Conservation (phyloP, 768 basidiomycete species). For the Nidularia sp. region DNA sequence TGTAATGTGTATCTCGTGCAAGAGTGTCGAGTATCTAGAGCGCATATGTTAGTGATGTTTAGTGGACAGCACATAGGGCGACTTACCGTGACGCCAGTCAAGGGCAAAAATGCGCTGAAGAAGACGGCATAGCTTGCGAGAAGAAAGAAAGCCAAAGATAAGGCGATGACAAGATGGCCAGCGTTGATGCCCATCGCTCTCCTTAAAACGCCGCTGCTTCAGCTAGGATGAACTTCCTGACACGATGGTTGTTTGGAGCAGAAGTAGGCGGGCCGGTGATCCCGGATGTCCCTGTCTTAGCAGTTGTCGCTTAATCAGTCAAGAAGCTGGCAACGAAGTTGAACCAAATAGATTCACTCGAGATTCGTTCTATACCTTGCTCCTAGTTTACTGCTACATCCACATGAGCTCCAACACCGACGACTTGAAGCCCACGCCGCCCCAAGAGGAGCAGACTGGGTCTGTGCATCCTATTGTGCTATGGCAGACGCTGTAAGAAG, state of each 20-base stretch:
- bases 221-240: no score
- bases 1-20: constrained; percentile 80
- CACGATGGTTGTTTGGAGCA: no score
- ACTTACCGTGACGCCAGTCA: constrained; percentile 48
- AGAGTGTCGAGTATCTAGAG: constrained; percentile 60
- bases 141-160: constrained; percentile 49
- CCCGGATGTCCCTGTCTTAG: no score
- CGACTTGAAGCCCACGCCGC: no score
- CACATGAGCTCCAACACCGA: no score
- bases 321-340: no score
- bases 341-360: no score
- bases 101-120: constrained; percentile 60
- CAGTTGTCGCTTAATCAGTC: no score
- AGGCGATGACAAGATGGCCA: constrained; percentile 44
- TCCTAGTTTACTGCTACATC: no score
- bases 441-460: constrained; percentile 20
- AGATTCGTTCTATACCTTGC: no score
- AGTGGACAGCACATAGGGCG: neutral
- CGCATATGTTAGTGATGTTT: neutral
- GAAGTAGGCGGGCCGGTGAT: no score
- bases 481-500: constrained; percentile 2
- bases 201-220: no score
- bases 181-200: constrained; percentile 7
- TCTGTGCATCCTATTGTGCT: constrained; percentile 20
- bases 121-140: constrained; percentile 61